Evolutionary conservation across 495 filamentous ascomycete genomes (phyloP), one percentile per base, ranked within the genome.

Genomic region (Recurvomyces mirabilis): DNA sequence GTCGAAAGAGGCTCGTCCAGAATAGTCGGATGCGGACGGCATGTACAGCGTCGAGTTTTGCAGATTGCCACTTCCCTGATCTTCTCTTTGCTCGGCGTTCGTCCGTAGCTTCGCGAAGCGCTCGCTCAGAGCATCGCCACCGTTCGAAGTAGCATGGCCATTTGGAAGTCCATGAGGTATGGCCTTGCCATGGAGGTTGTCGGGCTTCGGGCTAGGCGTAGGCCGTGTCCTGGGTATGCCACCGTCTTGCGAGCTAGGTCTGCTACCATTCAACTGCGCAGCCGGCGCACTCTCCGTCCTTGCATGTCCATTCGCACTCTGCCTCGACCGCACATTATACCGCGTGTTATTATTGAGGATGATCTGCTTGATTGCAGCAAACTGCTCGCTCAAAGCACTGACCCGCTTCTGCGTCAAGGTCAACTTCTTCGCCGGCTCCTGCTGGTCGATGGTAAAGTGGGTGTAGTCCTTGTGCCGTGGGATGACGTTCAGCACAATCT

Each of bases 401-500:
- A 72, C 24, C 12, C 50, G 44, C 52, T 56, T 43, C 21, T 18
- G 14, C 36, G 35, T 18, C 15, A 41, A 9, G 15, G 43, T 25
- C 41, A 50, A 34, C 15, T 42, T 49, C 47, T 60, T 53, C 55
- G 59, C 43, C 19, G 19, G 23, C 47, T 26, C 49, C 23, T 14
- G 41, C 15, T 69, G 58, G 35, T 69, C 67, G 9, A 53, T 47
- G 31, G 67, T 60, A 15, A 81, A 55, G 12, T 64, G 60, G 12
- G 67, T 70, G 54, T 73, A 85, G 24, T 84, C 81, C 38, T 73
- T 75, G 49, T 87, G 78, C 25, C 67, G 67, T 7, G 86, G 87
- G 25, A 94, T 79, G 25, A 79, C 66, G 29, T 88, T 72, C 18
- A 83, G 68, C 25, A 81, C 69, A 46, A 96, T 79, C 35, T 84